Evolutionary conservation across 257 asterid genomes (phyloP).

Genomic region (Rhazya stricta): DNA sequence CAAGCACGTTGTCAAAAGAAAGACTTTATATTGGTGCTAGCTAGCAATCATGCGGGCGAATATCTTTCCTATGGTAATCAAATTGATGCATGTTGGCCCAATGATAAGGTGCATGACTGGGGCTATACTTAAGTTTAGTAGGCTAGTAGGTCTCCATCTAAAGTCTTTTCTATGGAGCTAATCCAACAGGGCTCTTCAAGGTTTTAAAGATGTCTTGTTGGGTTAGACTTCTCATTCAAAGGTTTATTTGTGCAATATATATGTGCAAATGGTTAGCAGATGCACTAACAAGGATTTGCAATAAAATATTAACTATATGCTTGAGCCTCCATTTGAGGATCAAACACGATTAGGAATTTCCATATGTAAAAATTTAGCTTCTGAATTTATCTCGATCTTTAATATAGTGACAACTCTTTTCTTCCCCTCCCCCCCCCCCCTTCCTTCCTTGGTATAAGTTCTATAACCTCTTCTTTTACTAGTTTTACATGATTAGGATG

Average conservation of each 20-base stretch:
- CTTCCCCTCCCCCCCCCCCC: no score
- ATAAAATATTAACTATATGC: background rate
- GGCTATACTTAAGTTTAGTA: background rate
- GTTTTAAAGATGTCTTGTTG: background rate
- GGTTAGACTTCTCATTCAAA: background rate
- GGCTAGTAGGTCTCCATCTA: background rate
- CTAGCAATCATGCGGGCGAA: background rate
- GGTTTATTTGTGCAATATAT: background rate
- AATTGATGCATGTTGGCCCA: background rate
- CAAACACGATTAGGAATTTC: background rate
- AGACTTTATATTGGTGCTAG: no score
- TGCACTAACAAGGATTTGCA: background rate
- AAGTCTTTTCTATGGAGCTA: background rate
- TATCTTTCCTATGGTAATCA: background rate
- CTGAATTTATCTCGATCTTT: background rate
- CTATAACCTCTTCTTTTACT: background rate
- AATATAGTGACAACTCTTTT: no score
- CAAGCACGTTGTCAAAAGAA: no score
- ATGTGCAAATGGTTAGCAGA: background rate
- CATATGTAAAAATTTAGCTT: background rate
- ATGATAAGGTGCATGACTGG: background rate
- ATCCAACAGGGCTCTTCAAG: background rate
- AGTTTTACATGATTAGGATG: background rate
- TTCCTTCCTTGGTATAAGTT: background rate
- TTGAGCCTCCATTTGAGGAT: background rate